Base-by-base conservation (phyloP, 768 basidiomycete genomes). In the Aureoboletus auriporus region DNA sequence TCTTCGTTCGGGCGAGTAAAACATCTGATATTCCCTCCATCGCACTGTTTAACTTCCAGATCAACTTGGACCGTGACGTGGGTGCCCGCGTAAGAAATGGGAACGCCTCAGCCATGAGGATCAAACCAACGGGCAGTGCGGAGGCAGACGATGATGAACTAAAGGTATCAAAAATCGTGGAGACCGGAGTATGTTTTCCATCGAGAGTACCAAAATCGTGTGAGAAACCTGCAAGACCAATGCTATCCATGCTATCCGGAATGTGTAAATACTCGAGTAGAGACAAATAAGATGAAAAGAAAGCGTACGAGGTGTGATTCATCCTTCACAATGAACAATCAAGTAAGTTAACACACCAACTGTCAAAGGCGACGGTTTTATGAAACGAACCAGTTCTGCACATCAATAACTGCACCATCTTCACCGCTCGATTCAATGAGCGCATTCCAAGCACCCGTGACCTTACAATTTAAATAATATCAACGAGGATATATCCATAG, bases 171-270 rank as follows among this genome's bases (percentile, higher is more conserved):
- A 78, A 75, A 6, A 68, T 59, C 4, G 71, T 61, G 3, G 69
- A 63, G 7, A 81, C 68, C 4, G 69, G 48, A 2, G 74, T 64
- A 17, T 58, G 60, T 50, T 78, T 71, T 4, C 80, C 80, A 2
- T 78, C 71, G 14, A 83, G 68, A 1, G 77, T 64, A 23, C 73
- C 73, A 55, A 84, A 84, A 56, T 82, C 73, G 53, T 83, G 75
- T 0, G 77, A 75, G 52, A 84, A 84, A 2, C 80, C 81, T 11
- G 79, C 79, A 35, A 82, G 76, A 16, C 81, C 80, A 39, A 84
- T 71, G 3, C 72, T 71, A 54, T 84, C 82, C 8, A 83, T 64
- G 9, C 80, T 80, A 20, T 6, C 14, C 20, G 7, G 5, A 9
- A 31, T 4, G 13, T 0, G 4, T 40, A 2, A 11, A 17, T 8